phyloP scores from a whole-genome alignment of 257 asterid species.

The Datura wrightii region DNA sequence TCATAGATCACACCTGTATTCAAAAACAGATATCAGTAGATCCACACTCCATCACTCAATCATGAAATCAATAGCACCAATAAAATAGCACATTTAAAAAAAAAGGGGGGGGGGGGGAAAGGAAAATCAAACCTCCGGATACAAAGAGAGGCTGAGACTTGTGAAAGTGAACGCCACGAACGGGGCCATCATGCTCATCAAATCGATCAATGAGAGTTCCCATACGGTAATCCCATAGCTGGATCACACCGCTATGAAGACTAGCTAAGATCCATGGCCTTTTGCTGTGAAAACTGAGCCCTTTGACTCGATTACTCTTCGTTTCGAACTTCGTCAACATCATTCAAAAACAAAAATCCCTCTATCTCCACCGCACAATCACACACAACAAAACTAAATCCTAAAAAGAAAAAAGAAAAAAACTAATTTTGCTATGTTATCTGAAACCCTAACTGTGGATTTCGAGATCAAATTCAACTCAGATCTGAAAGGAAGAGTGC shows the following conservation, averaged over 20 bases:
- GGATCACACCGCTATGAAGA: slow-evolving; percentile 98
- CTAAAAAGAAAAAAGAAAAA: background rate
- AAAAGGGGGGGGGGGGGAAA: background rate
- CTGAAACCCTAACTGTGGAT: slow-evolving; percentile 23
- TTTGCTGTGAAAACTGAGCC: slow-evolving; percentile 91
- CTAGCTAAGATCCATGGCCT: slow-evolving; percentile 99
- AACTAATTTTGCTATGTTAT: background rate
- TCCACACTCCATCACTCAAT: background rate
- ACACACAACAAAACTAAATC: background rate
- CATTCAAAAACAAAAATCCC: slow-evolving; percentile 28
- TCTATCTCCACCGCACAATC: slow-evolving; percentile 26
- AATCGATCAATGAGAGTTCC: slow-evolving; percentile 96
- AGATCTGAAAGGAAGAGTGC: slow-evolving; percentile 38
- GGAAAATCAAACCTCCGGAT: slow-evolving; percentile 71
- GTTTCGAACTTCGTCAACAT: slow-evolving; percentile 99
- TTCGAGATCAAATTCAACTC: slow-evolving; percentile 32
- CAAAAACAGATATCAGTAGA: background rate
- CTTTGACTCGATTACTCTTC: slow-evolving; percentile 97
- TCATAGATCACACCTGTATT: background rate
- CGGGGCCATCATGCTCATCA: slow-evolving; percentile 97
- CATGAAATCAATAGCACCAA: background rate
- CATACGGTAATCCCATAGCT: slow-evolving; percentile 99
- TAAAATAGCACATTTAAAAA: background rate
- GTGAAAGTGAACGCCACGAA: slow-evolving; percentile 89
- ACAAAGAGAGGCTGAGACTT: slow-evolving; percentile 91